Evolutionary conservation across 495 filamentous ascomycete species (phyloP), one percentile per base, ranked within the genome.

Genomic region (Pseudomonodictys pantanalensis): DNA sequence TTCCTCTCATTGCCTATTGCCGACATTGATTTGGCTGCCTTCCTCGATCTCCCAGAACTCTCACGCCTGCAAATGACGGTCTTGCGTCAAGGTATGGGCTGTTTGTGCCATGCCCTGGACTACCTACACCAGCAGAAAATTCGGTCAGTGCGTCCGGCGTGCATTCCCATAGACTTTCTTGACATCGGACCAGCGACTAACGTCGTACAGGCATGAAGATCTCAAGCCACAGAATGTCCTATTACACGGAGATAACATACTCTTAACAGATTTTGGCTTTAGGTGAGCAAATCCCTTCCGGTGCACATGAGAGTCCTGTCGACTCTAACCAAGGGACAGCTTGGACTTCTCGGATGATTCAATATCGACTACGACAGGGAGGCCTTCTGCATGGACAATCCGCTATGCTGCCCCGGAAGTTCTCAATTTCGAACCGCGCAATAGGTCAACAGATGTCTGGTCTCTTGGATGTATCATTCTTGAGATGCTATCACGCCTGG

Each of bases 221-320:
- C 42, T 62, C 39, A 62, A 62, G 18, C 58, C 58, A 1, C 24
- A 62, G 23, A 62, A 62, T 30, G 32, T 62, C 15, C 32, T 62
- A 17, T 39, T 62, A 25, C 58, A 55, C 25, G 42, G 50, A 3
- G 3, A 22, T 6, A 52, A 53, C n/a, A 18, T 60, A 17, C 26
- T 53, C 2, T 39, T 60, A 1, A 60, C 57, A 4, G 57, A 60
- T 25, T 60, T 60, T 47, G 57, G 57, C 12, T 58, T 58, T 32
- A 33, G 54, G 54, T 57, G 18, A 39, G 54, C 2, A 4, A 38
- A 25, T 54, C 32, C 32, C 32, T 7, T 8, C 8, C 26, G n/a
- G 12, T 3, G 7, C n/a, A 28, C 35, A 25, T 8, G 3, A 7
- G 43, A 54, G 5, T 8, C 8, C 32, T 28, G 12, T 7, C 30